Conservation (phyloP, 345 rosid genomes). For the Salix purpurea region DNA sequence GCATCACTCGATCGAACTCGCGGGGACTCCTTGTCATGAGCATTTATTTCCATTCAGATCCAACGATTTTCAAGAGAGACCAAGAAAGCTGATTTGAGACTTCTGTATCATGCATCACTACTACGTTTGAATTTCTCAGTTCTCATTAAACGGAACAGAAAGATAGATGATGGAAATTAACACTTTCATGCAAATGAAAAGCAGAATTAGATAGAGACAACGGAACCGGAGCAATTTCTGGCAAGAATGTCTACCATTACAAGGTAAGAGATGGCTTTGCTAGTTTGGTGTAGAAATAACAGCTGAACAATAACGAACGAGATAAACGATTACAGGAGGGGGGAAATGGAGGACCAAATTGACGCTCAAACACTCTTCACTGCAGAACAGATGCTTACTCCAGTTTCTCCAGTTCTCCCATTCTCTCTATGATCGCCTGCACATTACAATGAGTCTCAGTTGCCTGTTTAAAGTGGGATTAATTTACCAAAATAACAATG, state of each 20-base stretch:
- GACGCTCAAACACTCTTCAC: slow-evolving; percentile 1
- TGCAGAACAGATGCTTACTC: slow-evolving; percentile 36
- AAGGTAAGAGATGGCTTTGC: slow-evolving; percentile 10
- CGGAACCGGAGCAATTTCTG: neutral
- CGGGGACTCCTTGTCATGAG: neutral
- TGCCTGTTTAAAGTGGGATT: neutral
- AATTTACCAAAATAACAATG: neutral
- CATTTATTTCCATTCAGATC: neutral
- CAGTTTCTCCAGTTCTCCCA: slow-evolving; percentile 92
- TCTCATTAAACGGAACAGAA: neutral
- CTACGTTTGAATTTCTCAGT: neutral
- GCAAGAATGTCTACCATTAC: neutral
- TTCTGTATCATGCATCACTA: neutral
- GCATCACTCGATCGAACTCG: no score
- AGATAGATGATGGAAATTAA: neutral
- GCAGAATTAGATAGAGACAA: neutral
- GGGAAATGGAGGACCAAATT: slow-evolving; percentile 7
- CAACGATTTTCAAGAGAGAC: neutral
- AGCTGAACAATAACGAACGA: slow-evolving; percentile 3
- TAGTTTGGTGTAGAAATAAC: slow-evolving; percentile 5
- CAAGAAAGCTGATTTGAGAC: neutral
- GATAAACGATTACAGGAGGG: no score
- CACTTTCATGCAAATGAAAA: neutral
- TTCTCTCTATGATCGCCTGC: slow-evolving; percentile 93
- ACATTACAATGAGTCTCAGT: neutral